phyloP scores from a whole-genome alignment of 129 eudicot species.

The Helichrysum umbraculigerum region DNA sequence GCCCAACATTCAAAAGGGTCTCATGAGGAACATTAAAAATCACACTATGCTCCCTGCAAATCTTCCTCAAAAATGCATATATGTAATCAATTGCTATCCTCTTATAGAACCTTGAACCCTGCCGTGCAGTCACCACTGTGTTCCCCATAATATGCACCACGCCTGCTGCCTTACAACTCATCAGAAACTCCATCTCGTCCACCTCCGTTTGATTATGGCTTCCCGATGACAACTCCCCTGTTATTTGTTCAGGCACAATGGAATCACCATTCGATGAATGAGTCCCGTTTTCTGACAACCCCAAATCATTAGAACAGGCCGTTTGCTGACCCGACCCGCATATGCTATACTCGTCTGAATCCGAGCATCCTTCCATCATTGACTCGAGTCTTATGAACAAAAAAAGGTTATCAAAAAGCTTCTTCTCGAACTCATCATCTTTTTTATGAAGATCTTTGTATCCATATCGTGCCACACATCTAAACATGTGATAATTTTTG shows the following conservation, averaged over 20 bases:
- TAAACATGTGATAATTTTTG: conserved; percentile 83
- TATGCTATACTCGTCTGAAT: conserved; percentile 82
- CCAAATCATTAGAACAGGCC: conserved; percentile 42
- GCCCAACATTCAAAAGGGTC: conserved; percentile 89
- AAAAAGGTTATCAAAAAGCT: conserved; percentile 72
- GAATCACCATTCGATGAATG: conserved; percentile 60
- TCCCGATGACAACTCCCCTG: conserved; percentile 49
- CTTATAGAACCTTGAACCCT: conserved; percentile 55
- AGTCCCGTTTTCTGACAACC: conserved; percentile 39
- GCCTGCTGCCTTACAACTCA: conserved; percentile 75
- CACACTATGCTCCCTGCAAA: conserved; percentile 95
- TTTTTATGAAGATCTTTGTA: conserved; percentile 91
- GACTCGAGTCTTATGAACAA: conserved; percentile 81
- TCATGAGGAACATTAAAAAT: conserved; percentile 94
- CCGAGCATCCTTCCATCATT: conserved; percentile 95
- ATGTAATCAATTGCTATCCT: conserved; percentile 77
- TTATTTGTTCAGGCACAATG: conserved; percentile 53
- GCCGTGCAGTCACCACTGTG: conserved; percentile 75
- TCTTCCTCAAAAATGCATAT: conserved; percentile 88
- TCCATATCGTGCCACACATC: conserved; percentile 89
- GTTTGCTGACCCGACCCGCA: conserved; percentile 51
- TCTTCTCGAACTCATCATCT: conserved; percentile 82
- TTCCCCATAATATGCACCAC: conserved; percentile 94
- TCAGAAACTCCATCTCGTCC: conserved; percentile 76
- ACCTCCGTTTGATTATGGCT: conserved; percentile 54